Evolutionary conservation across 164 flowering plant genomes (phyloP), one percentile per base, ranked within the genome.

Genomic region (Warburgia ugandensis): DNA sequence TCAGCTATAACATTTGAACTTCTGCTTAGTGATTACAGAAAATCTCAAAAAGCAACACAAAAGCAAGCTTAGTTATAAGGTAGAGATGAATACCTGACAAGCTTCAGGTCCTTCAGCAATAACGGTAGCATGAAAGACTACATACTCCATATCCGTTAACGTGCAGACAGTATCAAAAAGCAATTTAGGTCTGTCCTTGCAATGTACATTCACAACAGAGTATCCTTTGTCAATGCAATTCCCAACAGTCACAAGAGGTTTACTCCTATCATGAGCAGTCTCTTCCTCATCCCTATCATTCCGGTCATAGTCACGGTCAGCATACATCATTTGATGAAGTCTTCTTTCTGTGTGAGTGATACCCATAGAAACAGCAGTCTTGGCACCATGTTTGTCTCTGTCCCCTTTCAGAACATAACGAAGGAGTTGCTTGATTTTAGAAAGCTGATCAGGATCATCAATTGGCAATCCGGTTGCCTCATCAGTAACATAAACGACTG

Each of bases 251-350:
- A 92, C 82, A 38, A 68, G 55, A 2, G 84, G 81, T 54, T 68
- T 81, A 29, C 59, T 66, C 36, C 65, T 63, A 20, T 73, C 79
- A 56, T 55, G 58, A 2, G 56, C 50, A 21, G 68, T 50, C 27
- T 56, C 38, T 36, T 2, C 4, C 60, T 61, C 42, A 37, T 65
- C 68, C 9, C 28, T 10, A 56, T 58, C 65, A 28, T 59, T 63
- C 29, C 42, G 31, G 51, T 80, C 95, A 53, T 74, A 88, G 66
- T 92, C 97, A 29, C 96, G 86, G 67, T 80, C 95, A 28, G 86
- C 95, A 58, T 80, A 86, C 95, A 92, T 86, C 81, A 92, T 71
- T 48, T 92, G 99, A 63, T 92, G 97, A 55, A 92, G 77, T 73
- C 96, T 73, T 67, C 98, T 74, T 29, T 80, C 78, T 1, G 77